Evolutionary conservation across 306 rosid genomes (phyloP).

Genomic region (Aeschynomene evenia): DNA sequence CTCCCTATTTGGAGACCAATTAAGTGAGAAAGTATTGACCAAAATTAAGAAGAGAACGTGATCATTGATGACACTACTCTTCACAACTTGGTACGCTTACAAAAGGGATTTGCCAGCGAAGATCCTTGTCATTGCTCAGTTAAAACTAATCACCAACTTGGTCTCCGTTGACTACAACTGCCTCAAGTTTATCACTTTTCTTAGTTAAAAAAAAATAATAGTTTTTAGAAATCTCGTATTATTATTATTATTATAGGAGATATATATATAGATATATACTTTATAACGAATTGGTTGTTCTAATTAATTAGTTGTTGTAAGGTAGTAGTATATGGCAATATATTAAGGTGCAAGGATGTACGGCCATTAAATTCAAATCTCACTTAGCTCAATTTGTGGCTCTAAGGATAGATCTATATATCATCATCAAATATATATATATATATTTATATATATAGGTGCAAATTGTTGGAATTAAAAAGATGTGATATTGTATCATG

Average conservation of each 20-base stretch:
- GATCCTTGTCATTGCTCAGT: slow-evolving; percentile 18
- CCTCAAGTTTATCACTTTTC: slow-evolving; percentile 5
- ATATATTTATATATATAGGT: not conserved
- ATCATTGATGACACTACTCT: slow-evolving; percentile 12
- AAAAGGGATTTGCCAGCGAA: slow-evolving; percentile 28
- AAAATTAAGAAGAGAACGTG: not conserved
- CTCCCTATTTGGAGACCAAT: not conserved
- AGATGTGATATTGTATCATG: not conserved
- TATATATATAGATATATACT: not conserved
- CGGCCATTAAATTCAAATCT: slow-evolving; percentile 14
- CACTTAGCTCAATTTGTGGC: not conserved
- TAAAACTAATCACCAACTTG: slow-evolving; percentile 22
- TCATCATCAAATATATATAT: not conserved
- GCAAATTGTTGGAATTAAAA: slow-evolving; percentile 3
- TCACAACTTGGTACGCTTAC: not conserved
- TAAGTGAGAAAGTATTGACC: not conserved
- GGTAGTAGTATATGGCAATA: not conserved
- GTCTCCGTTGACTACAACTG: slow-evolving; percentile 17
- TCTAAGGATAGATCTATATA: not conserved
- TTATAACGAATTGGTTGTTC: slow-evolving; percentile 6
- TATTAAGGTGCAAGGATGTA: not conserved
- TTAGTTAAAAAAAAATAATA: not conserved
- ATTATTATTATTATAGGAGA: not conserved
- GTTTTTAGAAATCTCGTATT: not conserved
- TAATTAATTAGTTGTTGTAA: not conserved